Evolutionary conservation across 2,329 filamentous ascomycete genomes (phyloP), one percentile per base, ranked within the genome.

Genomic region (Diplodia sapinea): DNA sequence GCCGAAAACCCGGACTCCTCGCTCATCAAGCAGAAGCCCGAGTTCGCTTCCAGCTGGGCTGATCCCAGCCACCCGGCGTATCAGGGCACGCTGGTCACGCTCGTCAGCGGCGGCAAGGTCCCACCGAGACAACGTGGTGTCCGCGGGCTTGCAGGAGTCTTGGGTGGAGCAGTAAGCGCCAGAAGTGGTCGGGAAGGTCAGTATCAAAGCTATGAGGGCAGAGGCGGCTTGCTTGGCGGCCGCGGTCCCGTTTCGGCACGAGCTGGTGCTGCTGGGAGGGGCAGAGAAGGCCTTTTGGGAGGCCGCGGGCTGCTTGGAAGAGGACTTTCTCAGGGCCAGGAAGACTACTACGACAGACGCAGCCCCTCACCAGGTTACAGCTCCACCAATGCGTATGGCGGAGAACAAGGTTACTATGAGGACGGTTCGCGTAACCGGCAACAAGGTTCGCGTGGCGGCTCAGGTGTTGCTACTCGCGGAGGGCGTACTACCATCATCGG

Each of bases 61-160:
- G 84, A 87, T 69, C 84, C 85, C 0, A 83, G 80, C 68, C 81
- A 86, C 69, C 79, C 84, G 0, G 82, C 81, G 38, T 84, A 81
- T 70, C 83, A 78, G 33, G 84, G 85, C 2, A 80, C 79, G 7
- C 73, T 85, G 9, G 71, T 85, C 3, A 77, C 80, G 0, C 72
- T 86, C 2, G 69, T 85, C 1, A 84, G 80, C 0, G 84, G 84
- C 1, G 84, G 84, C 0, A 72, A 74, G 5, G 52, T 83, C 17
- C 79, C 52, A n/a, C 29, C 17, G 15, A 11, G 74, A 70, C 74
- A 70, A 33, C 68, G 63, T 43, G 68, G 65, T 47, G 57, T 65
- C 38, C 71, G 33, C 6, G 11, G 64, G 17, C 20, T 36, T 9
- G 29, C 59, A 29, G 59, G 47, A 38, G 47, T 29, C 15, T n/a